A percentile compares a stretch with the other conserved stretches of the same genome.
Conservation (phyloP, 1,284 basidiomycete species). For the Apiotrichum akiyoshidainum region DNA sequence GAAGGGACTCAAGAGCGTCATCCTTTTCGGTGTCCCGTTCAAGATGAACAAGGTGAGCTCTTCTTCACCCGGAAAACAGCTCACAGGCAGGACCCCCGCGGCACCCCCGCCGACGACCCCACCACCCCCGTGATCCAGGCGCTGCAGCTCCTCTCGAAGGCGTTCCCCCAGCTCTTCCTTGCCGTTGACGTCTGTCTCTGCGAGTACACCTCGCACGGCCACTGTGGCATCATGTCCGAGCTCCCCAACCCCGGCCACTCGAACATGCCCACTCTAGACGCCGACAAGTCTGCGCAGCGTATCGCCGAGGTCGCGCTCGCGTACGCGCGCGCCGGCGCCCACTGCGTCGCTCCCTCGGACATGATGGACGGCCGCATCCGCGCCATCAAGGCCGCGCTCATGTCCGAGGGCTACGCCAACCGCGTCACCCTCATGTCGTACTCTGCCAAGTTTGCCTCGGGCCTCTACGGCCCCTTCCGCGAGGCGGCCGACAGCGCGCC, state of each 20-base stretch:
- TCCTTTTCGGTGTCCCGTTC: conserved; percentile 93
- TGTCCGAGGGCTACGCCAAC: conserved; percentile 78
- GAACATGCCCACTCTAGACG: conserved; percentile 53
- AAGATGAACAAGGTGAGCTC: conserved; percentile 71
- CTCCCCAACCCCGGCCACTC: conserved; percentile 42
- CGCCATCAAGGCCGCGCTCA: conserved; percentile 81
- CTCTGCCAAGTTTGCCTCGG: conserved; percentile 96
- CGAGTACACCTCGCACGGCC: conserved; percentile 98
- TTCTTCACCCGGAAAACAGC: not conserved
- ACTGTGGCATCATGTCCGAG: conserved; percentile 75
- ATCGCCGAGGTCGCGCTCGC: conserved; percentile 88
- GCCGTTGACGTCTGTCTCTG: conserved; percentile 98
- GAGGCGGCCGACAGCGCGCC: conserved; percentile 95
- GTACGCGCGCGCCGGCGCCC: conserved; percentile 91
- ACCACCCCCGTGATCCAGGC: conserved; percentile 89
- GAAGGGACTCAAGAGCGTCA: conserved; percentile 87
- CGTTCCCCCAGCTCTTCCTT: conserved; percentile 82
- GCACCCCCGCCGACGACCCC: conserved; percentile 85
- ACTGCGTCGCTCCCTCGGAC: conserved; percentile 97
- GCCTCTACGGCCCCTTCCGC: conserved; percentile 95
- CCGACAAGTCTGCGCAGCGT: conserved; percentile 70
- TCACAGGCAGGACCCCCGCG: conserved; percentile 67
- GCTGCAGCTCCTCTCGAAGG: conserved; percentile 68
- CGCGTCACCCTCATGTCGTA: conserved; percentile 93
- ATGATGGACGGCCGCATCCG: conserved; percentile 99